Conservation (phyloP, 495 filamentous ascomycete genomes). For the Neurospora tetraspora region DNA sequence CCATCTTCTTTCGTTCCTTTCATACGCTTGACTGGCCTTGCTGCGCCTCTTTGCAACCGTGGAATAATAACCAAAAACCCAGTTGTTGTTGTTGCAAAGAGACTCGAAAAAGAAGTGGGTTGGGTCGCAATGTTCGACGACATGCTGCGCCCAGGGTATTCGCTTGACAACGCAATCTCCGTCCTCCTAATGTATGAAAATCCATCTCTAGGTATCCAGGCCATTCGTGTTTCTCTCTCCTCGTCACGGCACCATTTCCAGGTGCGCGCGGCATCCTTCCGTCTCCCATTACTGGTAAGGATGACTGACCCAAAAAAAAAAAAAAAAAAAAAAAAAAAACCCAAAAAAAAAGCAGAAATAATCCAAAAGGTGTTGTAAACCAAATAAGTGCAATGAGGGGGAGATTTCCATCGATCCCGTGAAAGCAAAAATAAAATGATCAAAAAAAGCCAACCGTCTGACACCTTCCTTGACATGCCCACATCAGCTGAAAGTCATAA, state of each 20-base stretch:
- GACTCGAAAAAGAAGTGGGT: background rate
- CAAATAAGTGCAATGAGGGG: background rate
- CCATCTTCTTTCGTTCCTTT: background rate
- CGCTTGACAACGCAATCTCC: background rate
- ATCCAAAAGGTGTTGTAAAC: slow-evolving; percentile 4
- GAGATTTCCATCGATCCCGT: background rate
- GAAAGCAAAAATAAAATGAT: slow-evolving; percentile 10
- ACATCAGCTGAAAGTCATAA: slow-evolving; percentile 18
- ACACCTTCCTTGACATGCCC: slow-evolving; percentile 3
- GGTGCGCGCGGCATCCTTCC: slow-evolving; percentile 2
- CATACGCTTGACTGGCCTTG: background rate
- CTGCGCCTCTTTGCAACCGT: background rate
- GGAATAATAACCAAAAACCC: background rate
- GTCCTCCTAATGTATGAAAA: background rate
- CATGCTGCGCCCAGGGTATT: background rate
- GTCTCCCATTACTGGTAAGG: slow-evolving; percentile 1
- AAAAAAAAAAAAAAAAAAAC: slow-evolving; percentile 11
- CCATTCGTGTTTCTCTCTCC: background rate
- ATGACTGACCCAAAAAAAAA: slow-evolving; percentile 5
- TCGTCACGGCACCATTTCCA: background rate
- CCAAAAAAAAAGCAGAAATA: slow-evolving; percentile 8
- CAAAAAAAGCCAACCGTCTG: slow-evolving; percentile 13
- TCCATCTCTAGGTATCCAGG: background rate
- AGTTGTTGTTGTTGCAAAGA: background rate
- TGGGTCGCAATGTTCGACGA: background rate